phyloP scores from a whole-genome alignment of 495 filamentous ascomycete species.

The Saxispiralis lemnorum region DNA sequence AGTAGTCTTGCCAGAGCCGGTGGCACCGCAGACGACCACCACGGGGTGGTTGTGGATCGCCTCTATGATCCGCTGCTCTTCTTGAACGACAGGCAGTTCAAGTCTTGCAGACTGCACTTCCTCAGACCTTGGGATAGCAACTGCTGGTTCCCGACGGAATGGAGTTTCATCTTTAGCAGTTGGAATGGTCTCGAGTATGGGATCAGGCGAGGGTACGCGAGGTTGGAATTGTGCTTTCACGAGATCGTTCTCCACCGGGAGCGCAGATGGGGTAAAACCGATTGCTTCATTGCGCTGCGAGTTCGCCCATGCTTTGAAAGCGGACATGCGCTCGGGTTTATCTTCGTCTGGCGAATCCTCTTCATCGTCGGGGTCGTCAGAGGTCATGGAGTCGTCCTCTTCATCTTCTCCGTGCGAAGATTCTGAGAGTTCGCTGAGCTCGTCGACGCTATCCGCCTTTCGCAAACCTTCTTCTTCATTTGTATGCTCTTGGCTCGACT shows the following conservation, averaged over 20 bases:
- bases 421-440: slow-evolving; percentile 7
- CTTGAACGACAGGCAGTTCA: slow-evolving; percentile 75
- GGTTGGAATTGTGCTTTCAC: slow-evolving; percentile 35
- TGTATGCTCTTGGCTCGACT: too few species aligned
- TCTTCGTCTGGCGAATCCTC: slow-evolving; percentile 6
- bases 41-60: slow-evolving; percentile 75
- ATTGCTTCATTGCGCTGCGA: slow-evolving; percentile 64
- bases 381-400: slow-evolving; percentile 26
- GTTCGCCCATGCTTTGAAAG: slow-evolving; percentile 91
- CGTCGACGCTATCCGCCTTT: background rate
- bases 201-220: slow-evolving; percentile 50
- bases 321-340: slow-evolving; percentile 33
- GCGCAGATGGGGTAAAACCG: slow-evolving; percentile 36
- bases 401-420: slow-evolving; percentile 22
- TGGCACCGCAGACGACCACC: slow-evolving; percentile 87
- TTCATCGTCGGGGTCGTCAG: slow-evolving; percentile 6
- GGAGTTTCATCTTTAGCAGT: slow-evolving; percentile 28
- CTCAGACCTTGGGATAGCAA: slow-evolving; percentile 38
- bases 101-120: slow-evolving; percentile 63
- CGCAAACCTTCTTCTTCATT: too few species aligned
- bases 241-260: background rate
- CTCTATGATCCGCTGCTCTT: slow-evolving; percentile 98
- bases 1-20: slow-evolving; percentile 92
- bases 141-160: slow-evolving; percentile 3
- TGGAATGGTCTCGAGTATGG: slow-evolving; percentile 55